These are phyloP conservation scores for Penicillium italicum DNA, from an alignment of 2,329 filamentous ascomycete genomes.

Conservation along the genomic window DNA sequence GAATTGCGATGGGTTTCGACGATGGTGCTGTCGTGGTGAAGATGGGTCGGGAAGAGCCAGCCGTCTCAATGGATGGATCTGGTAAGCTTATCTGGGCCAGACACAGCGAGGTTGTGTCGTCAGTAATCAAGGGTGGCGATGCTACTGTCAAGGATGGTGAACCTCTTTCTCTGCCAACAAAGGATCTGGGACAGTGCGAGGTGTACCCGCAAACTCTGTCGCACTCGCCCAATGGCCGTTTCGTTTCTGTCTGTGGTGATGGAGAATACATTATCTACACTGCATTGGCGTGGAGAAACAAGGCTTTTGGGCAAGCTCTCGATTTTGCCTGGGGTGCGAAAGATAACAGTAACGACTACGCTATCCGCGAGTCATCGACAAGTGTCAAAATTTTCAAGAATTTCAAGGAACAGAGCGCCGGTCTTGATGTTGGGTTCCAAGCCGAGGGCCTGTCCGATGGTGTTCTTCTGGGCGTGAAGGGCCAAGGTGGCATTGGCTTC, in stretches of 20 bases:
- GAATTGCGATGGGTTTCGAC: slow-evolving; percentile 92
- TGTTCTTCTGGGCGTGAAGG: slow-evolving; percentile 87
- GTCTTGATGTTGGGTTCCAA: slow-evolving; percentile 90
- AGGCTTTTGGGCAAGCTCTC: slow-evolving; percentile 89
- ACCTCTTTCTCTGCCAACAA: slow-evolving; percentile 79
- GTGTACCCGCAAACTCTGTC: slow-evolving; percentile 92
- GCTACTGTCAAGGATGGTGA: slow-evolving; percentile 80
- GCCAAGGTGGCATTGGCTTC: slow-evolving; percentile 89
- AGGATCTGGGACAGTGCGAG: slow-evolving; percentile 94
- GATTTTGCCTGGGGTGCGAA: slow-evolving; percentile 98
- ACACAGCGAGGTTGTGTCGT: slow-evolving; percentile 91
- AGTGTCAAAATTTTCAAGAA: slow-evolving; percentile 98
- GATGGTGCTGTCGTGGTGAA: slow-evolving; percentile 97
- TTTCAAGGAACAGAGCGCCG: slow-evolving; percentile 85
- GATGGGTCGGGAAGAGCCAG: slow-evolving; percentile 93
- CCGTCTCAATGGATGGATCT: slow-evolving; percentile 93
- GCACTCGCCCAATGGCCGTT: slow-evolving; percentile 93
- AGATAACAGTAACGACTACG: slow-evolving; percentile 97
- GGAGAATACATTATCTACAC: slow-evolving; percentile 99
- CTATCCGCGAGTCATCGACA: slow-evolving; percentile 88
- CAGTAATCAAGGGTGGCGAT: slow-evolving; percentile 91
- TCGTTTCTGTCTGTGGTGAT: slow-evolving; percentile 87
- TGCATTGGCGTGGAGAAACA: slow-evolving; percentile 92
- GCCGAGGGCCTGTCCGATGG: slow-evolving; percentile 88
- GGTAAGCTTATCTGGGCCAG: slow-evolving; percentile 96